Conservation (phyloP, 345 rosid species). For the Hevea brasiliensis region DNA sequence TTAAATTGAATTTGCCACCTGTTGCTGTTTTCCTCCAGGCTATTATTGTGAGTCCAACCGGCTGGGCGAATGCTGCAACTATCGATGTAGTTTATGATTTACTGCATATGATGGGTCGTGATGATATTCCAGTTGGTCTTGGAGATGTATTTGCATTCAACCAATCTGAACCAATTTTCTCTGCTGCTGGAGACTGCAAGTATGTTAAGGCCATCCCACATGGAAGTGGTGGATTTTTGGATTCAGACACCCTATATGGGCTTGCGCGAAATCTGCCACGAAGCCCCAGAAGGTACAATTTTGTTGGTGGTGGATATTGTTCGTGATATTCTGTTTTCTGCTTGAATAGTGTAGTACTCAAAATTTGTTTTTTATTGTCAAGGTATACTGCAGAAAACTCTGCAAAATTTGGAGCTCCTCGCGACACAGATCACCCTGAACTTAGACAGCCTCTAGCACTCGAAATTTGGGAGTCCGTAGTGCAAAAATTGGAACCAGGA, state of each 20-base stretch:
- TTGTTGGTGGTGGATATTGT: not conserved
- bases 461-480: conserved; percentile 63
- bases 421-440: conserved; percentile 68
- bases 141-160: conserved; percentile 69
- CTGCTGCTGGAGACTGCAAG: conserved; percentile 76
- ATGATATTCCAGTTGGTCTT: conserved; percentile 80
- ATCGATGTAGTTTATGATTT: conserved; percentile 79
- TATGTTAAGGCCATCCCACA: conserved; percentile 68
- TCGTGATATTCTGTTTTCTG: not conserved
- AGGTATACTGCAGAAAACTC: conserved; percentile 87
- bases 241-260: conserved; percentile 88
- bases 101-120: conserved; percentile 98
- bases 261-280: conserved; percentile 76
- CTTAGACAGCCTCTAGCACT: conserved; percentile 68
- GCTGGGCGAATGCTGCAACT: conserved; percentile 97
- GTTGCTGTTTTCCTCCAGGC: conserved; percentile 45
- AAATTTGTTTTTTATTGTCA: conserved; percentile 5
- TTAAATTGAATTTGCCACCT: not conserved
- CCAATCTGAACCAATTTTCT: conserved; percentile 52
- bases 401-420: conserved; percentile 57
- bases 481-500: conserved; percentile 37
- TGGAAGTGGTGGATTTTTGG: conserved; percentile 83
- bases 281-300: conserved; percentile 73
- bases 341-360: conserved; percentile 4
- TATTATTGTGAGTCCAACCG: conserved; percentile 74